A percentile compares a stretch with the other conserved stretches of the same genome.
Evolutionary conservation across 202 grass and related monocot genomes (phyloP).

Genomic region (Schoenoplectus triqueter): DNA sequence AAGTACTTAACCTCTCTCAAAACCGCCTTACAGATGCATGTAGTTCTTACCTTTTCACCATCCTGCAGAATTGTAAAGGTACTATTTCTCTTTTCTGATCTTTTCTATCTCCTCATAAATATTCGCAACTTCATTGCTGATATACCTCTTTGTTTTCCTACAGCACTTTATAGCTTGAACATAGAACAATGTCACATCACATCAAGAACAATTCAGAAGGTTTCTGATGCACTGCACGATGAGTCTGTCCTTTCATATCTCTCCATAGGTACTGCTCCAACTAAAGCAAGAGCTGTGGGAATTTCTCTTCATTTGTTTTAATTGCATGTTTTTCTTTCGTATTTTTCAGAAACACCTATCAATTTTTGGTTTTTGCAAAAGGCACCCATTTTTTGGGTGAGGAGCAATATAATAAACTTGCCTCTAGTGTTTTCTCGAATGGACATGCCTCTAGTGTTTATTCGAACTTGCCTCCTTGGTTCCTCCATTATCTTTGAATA

Average conservation of each 20-base stretch:
- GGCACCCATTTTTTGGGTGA: neutral
- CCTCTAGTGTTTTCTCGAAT: neutral
- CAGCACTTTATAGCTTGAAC: constrained; percentile 91
- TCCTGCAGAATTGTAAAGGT: constrained; percentile 94
- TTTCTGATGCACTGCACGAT: constrained; percentile 75
- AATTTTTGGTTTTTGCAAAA: constrained; percentile 8
- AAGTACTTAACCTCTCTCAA: constrained; percentile 93
- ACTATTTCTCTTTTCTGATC: neutral
- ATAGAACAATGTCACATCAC: constrained; percentile 94
- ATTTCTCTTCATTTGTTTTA: constrained; percentile 29
- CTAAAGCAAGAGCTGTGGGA: constrained; percentile 1
- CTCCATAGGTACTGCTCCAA: constrained; percentile 66
- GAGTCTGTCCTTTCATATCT: constrained; percentile 89
- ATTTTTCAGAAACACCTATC: constrained; percentile 14
- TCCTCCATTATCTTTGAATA: neutral
- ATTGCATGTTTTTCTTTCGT: neutral
- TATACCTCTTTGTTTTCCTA: constrained; percentile 36
- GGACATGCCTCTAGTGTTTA: too few relatives aligned
- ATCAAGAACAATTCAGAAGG: constrained; percentile 92
- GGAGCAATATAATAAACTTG: neutral
- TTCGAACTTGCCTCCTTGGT: neutral
- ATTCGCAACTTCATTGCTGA: constrained; percentile 13
- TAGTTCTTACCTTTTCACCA: constrained; percentile 92
- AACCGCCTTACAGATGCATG: constrained; percentile 97
- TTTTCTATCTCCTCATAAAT: neutral